Percentiles rank a stretch among this genome's conserved stretches.
phyloP scores from a whole-genome alignment of 2,329 filamentous ascomycete genomes.

The Berkeleyomyces rouxiae region DNA sequence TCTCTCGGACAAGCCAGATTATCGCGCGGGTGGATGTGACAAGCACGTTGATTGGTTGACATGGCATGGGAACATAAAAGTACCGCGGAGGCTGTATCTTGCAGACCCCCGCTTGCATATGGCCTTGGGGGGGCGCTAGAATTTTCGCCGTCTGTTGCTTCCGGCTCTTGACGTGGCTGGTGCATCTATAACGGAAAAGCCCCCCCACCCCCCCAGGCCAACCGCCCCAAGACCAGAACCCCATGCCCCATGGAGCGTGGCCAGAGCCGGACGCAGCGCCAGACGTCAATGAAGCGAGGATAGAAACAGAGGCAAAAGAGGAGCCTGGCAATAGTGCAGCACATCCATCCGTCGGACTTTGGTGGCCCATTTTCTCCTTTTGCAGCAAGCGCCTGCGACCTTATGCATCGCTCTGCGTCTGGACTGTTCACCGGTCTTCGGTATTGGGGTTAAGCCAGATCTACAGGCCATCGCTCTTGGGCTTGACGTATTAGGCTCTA shows the following conservation, averaged over 20 bases:
- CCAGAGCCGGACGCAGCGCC: background rate
- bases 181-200: too few relatives aligned
- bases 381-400: background rate
- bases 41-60: too few relatives aligned
- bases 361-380: background rate
- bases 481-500: too few relatives aligned
- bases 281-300: background rate
- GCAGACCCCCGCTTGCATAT: background rate
- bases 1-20: too few relatives aligned
- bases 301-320: background rate
- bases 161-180: too few relatives aligned
- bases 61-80: background rate
- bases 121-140: too few relatives aligned
- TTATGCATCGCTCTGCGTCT: background rate
- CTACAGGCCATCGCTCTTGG: background rate
- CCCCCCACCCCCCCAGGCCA: too few relatives aligned
- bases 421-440: background rate
- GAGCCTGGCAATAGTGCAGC: background rate
- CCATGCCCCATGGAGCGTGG: too few relatives aligned
- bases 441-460: background rate
- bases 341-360: too few relatives aligned
- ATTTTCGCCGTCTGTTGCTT: too few relatives aligned
- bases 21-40: too few relatives aligned
- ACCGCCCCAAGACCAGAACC: too few relatives aligned
- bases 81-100: background rate